These are phyloP conservation scores for Aspergillus calidoustus DNA, from an alignment of 2,329 filamentous ascomycete genomes.

Conservation along the genomic window DNA sequence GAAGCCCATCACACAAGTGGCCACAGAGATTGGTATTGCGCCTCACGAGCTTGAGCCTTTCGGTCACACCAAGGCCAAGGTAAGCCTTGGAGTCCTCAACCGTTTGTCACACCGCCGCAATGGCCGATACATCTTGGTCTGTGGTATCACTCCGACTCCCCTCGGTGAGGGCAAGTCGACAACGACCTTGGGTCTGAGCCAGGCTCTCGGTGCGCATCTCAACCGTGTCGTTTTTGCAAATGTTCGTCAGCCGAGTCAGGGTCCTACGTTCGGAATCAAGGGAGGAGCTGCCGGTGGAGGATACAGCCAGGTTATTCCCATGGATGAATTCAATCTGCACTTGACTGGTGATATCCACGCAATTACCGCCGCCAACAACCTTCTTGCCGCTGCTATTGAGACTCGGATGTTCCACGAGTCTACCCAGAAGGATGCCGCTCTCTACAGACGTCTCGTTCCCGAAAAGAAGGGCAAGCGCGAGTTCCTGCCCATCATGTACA, in stretches of 20 bases:
- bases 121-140: slow-evolving; percentile 89
- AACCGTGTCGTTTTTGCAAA: slow-evolving; percentile 92
- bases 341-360: slow-evolving; percentile 97
- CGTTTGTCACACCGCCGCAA: slow-evolving; percentile 85
- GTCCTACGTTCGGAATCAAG: slow-evolving; percentile 98
- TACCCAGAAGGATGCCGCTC: slow-evolving; percentile 85
- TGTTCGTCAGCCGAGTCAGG: slow-evolving; percentile 94
- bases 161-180: slow-evolving; percentile 98
- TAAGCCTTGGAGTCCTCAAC: slow-evolving; percentile 80
- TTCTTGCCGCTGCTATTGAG: slow-evolving; percentile 93
- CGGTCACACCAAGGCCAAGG: slow-evolving; percentile 94
- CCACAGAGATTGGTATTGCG: slow-evolving; percentile 84
- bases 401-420: slow-evolving; percentile 98
- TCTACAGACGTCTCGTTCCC: slow-evolving; percentile 88
- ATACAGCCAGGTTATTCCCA: slow-evolving; percentile 98
- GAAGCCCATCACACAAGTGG: slow-evolving; percentile 86
- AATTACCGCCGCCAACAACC: slow-evolving; percentile 94
- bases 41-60: slow-evolving; percentile 92
- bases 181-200: slow-evolving; percentile 92
- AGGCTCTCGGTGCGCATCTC: slow-evolving; percentile 88
- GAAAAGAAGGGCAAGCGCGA: slow-evolving; percentile 85
- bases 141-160: slow-evolving; percentile 94
- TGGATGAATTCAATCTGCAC: slow-evolving; percentile 99
- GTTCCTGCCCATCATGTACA: slow-evolving; percentile 90
- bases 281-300: slow-evolving; percentile 95